Percentiles rank a stretch among this genome's conserved stretches.
These are phyloP conservation scores for Curvularia eragrostidis DNA, from an alignment of 2,329 filamentous ascomycete genomes.

Conservation along the genomic window DNA sequence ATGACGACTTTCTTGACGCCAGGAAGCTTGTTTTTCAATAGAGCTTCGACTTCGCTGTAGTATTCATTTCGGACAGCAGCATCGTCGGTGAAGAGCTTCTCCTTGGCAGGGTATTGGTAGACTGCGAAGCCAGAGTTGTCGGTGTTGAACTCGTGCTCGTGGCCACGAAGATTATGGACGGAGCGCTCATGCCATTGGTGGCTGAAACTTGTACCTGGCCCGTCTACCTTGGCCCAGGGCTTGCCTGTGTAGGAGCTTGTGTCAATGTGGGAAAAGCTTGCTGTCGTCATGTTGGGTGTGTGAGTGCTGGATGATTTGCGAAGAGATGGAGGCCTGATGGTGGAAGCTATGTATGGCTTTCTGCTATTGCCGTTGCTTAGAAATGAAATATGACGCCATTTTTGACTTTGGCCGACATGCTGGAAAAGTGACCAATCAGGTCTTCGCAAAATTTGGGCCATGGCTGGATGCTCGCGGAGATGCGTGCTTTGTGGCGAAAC, in stretches of 20 bases:
- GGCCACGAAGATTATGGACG: slow-evolving; percentile 64
- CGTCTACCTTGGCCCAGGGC: slow-evolving; percentile 71
- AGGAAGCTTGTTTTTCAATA: slow-evolving; percentile 62
- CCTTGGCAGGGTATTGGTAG: slow-evolving; percentile 59
- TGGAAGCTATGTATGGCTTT: slow-evolving; percentile 19
- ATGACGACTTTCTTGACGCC: slow-evolving; percentile 68
- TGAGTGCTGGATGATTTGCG: background rate
- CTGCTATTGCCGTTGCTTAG: slow-evolving; percentile 32
- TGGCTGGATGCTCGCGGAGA: background rate
- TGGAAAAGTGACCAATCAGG: slow-evolving; percentile 26
- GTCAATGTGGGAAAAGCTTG: slow-evolving; percentile 68
- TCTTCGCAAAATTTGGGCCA: background rate
- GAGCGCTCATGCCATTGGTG: slow-evolving; percentile 55
- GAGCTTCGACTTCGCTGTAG: slow-evolving; percentile 66
- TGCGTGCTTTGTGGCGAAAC: slow-evolving; percentile 12
- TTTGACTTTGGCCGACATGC: slow-evolving; percentile 19
- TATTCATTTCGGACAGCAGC: slow-evolving; percentile 62
- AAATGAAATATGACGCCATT: slow-evolving; percentile 37
- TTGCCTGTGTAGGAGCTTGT: slow-evolving; percentile 58
- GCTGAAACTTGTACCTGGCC: slow-evolving; percentile 62
- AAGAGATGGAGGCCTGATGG: background rate
- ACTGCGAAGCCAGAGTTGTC: slow-evolving; percentile 67
- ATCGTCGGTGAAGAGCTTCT: slow-evolving; percentile 65
- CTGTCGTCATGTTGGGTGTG: slow-evolving; percentile 61
- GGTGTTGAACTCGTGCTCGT: slow-evolving; percentile 59